These are phyloP conservation scores for Silybum marianum DNA, from an alignment of 129 eudicot genomes.

Conservation along the genomic window DNA sequence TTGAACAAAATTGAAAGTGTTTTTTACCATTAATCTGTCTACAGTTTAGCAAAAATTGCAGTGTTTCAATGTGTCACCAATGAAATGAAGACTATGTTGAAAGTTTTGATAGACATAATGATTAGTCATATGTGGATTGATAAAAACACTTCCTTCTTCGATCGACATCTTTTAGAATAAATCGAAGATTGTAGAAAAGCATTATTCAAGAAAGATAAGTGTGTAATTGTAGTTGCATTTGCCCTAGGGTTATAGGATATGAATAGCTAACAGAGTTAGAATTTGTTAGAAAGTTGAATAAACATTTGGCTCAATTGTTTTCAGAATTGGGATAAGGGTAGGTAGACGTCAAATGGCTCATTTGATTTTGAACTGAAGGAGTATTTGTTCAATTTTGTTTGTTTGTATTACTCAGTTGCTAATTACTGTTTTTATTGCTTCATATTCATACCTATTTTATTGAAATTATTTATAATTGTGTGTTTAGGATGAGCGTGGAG, in stretches of 20 bases:
- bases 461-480: background rate
- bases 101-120: background rate
- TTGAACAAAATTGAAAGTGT: background rate
- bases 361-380: background rate
- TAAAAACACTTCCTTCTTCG: background rate
- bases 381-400: background rate
- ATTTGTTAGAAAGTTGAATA: conserved; percentile 45
- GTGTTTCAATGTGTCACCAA: background rate
- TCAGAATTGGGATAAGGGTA: background rate
- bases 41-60: background rate
- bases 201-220: conserved; percentile 21
- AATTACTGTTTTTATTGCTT: background rate
- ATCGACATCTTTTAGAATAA: background rate
- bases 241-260: conserved; percentile 31
- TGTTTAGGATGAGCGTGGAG: conserved; percentile 55
- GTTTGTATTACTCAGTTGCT: background rate
- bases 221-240: conserved; percentile 41
- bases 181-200: conserved; percentile 48
- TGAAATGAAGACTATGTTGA: background rate
- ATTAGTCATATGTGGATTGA: background rate
- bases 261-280: conserved; percentile 54
- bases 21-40: background rate
- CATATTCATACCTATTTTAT: background rate
- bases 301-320: conserved; percentile 45
- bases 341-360: background rate